phyloP scores from a whole-genome alignment of 2,329 filamentous ascomycete genomes.

The Calonectria montana region DNA sequence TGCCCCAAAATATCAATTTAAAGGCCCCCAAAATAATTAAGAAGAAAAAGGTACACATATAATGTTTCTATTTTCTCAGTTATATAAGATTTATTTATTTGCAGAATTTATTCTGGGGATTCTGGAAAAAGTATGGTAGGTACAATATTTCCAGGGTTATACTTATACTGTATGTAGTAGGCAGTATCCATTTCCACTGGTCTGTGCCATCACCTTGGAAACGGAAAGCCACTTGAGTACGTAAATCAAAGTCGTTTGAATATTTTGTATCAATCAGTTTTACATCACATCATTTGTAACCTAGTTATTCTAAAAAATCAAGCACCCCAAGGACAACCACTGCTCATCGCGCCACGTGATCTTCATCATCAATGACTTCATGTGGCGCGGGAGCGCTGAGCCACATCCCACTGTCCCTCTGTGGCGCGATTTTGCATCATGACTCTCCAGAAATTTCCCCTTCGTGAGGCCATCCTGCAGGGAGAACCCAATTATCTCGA shows the following conservation, averaged over 20 bases:
- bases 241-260: no score
- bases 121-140: no score
- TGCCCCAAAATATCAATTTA: no score
- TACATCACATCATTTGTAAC: neutral
- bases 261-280: neutral
- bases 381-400: constrained; percentile 24
- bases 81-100: no score
- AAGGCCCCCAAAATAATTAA: no score
- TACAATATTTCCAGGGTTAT: no score
- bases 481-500: constrained; percentile 16
- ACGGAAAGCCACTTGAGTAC: neutral
- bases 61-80: no score
- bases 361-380: neutral
- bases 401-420: neutral
- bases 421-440: constrained; percentile 42
- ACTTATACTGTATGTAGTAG: no score
- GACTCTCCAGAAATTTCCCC: constrained; percentile 29
- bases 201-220: neutral
- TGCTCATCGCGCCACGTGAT: constrained; percentile 12
- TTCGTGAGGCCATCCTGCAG: constrained; percentile 19
- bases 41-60: no score
- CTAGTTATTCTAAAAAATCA: neutral
- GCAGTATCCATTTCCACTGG: neutral
- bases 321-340: neutral
- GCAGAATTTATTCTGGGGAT: no score